Evolutionary conservation across 2,329 filamentous ascomycete species (phyloP).

Genomic region (Fusarium sp.): DNA sequence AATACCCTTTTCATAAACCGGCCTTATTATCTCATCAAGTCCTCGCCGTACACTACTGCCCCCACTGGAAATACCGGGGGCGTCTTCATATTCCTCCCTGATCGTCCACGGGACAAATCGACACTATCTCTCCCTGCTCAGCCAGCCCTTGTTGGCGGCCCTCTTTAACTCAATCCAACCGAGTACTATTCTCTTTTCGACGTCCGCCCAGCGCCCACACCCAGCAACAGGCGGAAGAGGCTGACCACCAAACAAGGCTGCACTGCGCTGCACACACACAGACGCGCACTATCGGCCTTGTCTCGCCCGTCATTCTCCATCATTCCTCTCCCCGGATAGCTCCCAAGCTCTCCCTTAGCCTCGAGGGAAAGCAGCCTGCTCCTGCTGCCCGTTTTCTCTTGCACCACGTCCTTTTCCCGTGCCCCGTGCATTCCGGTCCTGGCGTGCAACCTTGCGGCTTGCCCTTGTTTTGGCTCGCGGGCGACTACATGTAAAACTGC

Average conservation of each 20-base stretch:
- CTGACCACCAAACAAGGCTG: slow-evolving; percentile 3
- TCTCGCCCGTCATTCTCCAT: slow-evolving; percentile 59
- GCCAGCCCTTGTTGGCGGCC: slow-evolving; percentile 18
- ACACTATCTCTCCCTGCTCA: slow-evolving; percentile 16
- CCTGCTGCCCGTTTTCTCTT: slow-evolving; percentile 31
- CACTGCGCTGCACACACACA: slow-evolving; percentile 1
- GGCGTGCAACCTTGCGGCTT: slow-evolving; percentile 43
- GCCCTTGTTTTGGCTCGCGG: slow-evolving; percentile 48
- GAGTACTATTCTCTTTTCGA: slow-evolving; percentile 16
- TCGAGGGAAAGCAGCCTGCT: slow-evolving; percentile 40
- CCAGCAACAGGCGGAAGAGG: neutral
- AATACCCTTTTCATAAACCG: neutral
- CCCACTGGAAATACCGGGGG: slow-evolving; percentile 15
- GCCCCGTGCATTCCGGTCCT: slow-evolving; percentile 48
- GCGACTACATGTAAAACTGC: slow-evolving; percentile 47
- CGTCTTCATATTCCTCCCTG: slow-evolving; percentile 26
- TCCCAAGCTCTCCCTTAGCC: slow-evolving; percentile 51
- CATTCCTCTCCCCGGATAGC: slow-evolving; percentile 39
- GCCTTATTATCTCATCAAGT: neutral
- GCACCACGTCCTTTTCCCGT: slow-evolving; percentile 11
- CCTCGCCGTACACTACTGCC: slow-evolving; percentile 4
- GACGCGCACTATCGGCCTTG: slow-evolving; percentile 43
- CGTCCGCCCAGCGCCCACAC: neutral
- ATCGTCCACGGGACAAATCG: slow-evolving; percentile 16
- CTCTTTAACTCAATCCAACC: slow-evolving; percentile 30